Conservation (phyloP, 1,284 basidiomycete genomes). For the Heterobasidion parviporum region DNA sequence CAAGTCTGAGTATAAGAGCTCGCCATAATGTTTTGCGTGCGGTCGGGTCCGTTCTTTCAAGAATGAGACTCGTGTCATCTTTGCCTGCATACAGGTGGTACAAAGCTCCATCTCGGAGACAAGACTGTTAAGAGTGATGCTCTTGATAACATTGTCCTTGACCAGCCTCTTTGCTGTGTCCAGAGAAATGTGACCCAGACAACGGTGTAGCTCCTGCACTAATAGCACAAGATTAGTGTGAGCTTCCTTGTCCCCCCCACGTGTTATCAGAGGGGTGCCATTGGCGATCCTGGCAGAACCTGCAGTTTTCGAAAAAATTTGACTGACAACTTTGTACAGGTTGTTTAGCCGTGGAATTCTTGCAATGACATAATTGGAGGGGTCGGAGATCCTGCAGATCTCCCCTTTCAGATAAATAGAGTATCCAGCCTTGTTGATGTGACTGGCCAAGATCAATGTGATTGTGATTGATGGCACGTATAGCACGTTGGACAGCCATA, state of each 20-base stretch:
- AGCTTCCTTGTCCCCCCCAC: constrained; percentile 4
- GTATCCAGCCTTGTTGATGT: constrained; percentile 18
- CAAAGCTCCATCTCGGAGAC: constrained; percentile 19
- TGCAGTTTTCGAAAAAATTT: background rate
- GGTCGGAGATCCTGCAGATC: constrained; percentile 14
- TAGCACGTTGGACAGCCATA: constrained; percentile 13
- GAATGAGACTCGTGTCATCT: constrained; percentile 20
- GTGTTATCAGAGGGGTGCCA: background rate
- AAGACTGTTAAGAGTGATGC: constrained; percentile 17
- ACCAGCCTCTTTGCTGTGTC: no score
- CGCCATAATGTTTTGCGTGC: constrained; percentile 7
- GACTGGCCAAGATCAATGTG: constrained; percentile 24
- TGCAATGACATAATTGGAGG: constrained; percentile 14
- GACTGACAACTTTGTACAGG: constrained; percentile 18
- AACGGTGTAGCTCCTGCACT: no score
- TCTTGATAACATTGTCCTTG: constrained; percentile 18
- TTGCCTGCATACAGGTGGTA: constrained; percentile 25
- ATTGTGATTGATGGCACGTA: constrained; percentile 25
- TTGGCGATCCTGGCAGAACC: no score
- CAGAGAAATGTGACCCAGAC: no score
- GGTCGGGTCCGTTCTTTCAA: constrained; percentile 22
- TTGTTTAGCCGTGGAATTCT: constrained; percentile 17
- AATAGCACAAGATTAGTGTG: constrained; percentile 9
- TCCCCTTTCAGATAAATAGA: constrained; percentile 14
- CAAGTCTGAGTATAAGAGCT: background rate